Evolutionary conservation across 768 basidiomycete species (phyloP).

Genomic region (Boletus eberwhitei): DNA sequence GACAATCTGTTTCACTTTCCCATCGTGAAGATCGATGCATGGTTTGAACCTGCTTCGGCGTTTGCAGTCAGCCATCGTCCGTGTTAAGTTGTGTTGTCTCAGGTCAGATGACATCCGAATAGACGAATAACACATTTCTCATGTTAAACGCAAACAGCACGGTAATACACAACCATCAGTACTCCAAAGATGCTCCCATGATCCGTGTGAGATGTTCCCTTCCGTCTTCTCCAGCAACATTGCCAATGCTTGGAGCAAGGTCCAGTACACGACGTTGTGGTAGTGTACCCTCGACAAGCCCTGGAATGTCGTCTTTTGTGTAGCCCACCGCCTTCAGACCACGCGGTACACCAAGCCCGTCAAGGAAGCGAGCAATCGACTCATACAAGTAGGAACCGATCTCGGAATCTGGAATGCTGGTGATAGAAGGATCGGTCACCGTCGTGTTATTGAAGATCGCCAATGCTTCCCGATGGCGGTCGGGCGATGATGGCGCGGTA

Average conservation of each 20-base stretch:
- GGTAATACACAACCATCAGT: constrained; percentile 37
- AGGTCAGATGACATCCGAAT: background rate
- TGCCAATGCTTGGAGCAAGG: constrained; percentile 86
- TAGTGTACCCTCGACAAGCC: constrained; percentile 85
- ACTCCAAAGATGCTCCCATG: constrained; percentile 75
- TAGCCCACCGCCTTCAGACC: constrained; percentile 84
- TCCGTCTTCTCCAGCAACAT: constrained; percentile 80
- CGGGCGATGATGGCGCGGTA: constrained; percentile 90
- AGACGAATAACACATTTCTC: background rate
- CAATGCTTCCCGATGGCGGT: constrained; percentile 85
- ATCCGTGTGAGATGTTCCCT: constrained; percentile 78
- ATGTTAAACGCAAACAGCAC: constrained; percentile 8
- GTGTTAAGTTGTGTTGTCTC: background rate
- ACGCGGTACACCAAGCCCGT: constrained; percentile 78
- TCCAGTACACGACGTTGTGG: constrained; percentile 92
- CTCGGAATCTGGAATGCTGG: constrained; percentile 72
- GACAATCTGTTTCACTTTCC: constrained; percentile 97
- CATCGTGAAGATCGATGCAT: constrained; percentile 95
- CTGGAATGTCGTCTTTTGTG: constrained; percentile 57
- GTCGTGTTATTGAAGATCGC: constrained; percentile 74
- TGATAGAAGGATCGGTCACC: constrained; percentile 64
- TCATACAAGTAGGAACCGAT: constrained; percentile 79
- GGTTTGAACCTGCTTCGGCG: constrained; percentile 67
- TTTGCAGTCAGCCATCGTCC: constrained; percentile 20
- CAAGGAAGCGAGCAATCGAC: constrained; percentile 85